Base-by-base conservation (phyloP, 2,329 filamentous ascomycete genomes). In the Tolypocladium album region DNA sequence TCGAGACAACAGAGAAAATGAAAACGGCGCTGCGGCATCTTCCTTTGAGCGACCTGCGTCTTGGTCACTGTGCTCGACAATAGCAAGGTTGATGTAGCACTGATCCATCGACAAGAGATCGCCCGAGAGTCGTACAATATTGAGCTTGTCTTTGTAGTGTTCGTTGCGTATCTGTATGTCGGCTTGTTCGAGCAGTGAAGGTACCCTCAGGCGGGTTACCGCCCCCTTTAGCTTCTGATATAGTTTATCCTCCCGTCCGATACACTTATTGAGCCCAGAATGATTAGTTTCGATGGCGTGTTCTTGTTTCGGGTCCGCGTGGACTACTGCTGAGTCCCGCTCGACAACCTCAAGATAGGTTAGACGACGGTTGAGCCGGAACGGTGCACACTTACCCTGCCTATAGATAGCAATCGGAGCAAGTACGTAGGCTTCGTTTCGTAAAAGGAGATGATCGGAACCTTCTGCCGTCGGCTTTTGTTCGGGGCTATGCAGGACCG, bases 51-150 rank as follows among this genome's bases (percentile, higher is more conserved):
- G 42, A 11, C 8, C 42, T 22, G 20, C 42, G 20, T 43, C 42
- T 9, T 61, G 20, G 36, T 52, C 57, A 15, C 31, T n/a, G 42
- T 68, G 60, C 61, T 74, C 65, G 31, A 76, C 59, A 22, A 75
- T 67, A 56, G 67, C 67, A 27, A 76, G 71, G 61, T 77, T 76
- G 61, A 76, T 76, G 56, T 76, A 76, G 62, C 72, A 76, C 50
- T 70, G 67, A 36, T 72, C 64, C 66, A 76, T 73, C 4, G 65
- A 27, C 36, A 76, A 61, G 15, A 4, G 5, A 0, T 71, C 65
- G 40, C 72, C 72, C 11, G 71, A 75, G 39, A 76, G 68, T 22
- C 72, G 67, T 63, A 72, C 59, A 55, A 76, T 73, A 38, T 63
- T 60, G 50, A 75, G 69, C 55, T 57, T 66, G 1, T 65, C 61